Conservation (phyloP, 2,329 filamentous ascomycete species). For the Sporothrix pseudoabietina region DNA sequence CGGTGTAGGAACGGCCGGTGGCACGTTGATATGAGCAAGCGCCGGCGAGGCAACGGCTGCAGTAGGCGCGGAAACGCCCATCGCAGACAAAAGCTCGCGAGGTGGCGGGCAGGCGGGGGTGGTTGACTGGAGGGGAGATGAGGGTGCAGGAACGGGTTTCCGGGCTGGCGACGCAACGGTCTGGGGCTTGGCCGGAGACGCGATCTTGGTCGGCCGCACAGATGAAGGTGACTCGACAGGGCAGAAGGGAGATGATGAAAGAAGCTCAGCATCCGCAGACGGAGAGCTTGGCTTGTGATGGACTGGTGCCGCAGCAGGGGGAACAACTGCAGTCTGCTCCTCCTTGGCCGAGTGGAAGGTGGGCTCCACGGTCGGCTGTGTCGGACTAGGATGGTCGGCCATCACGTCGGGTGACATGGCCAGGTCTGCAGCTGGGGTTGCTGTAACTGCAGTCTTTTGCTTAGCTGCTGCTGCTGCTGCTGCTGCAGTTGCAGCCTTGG, state of each 20-base stretch:
- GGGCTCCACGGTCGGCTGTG: conserved; percentile 43
- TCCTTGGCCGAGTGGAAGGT: conserved; percentile 51
- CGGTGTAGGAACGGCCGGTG: conserved; percentile 27
- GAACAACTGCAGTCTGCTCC: conserved; percentile 44
- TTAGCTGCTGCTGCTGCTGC: background rate
- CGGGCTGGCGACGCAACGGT: conserved; percentile 19
- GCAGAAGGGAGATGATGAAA: conserved; percentile 32
- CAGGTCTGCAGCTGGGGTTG: conserved; percentile 28
- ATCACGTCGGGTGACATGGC: conserved; percentile 27
- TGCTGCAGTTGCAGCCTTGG: background rate
- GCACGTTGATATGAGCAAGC: background rate
- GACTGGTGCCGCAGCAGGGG: conserved; percentile 18
- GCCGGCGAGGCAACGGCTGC: conserved; percentile 3
- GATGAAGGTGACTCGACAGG: conserved; percentile 34
- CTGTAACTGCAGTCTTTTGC: background rate
- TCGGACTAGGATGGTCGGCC: conserved; percentile 36
- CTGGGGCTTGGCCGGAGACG: conserved; percentile 30
- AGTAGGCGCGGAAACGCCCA: conserved; percentile 16
- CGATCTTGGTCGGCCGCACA: conserved; percentile 25
- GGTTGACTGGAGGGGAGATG: conserved; percentile 33
- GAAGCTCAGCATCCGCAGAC: conserved; percentile 10
- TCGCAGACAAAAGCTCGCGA: conserved; percentile 29
- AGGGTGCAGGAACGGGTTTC: conserved; percentile 21
- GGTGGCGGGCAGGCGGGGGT: conserved; percentile 35
- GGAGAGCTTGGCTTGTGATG: conserved; percentile 6